These are phyloP conservation scores for Plasmodium cynomolgi DNA, from an alignment of 169 alveolate species.

Conservation along the genomic window DNA sequence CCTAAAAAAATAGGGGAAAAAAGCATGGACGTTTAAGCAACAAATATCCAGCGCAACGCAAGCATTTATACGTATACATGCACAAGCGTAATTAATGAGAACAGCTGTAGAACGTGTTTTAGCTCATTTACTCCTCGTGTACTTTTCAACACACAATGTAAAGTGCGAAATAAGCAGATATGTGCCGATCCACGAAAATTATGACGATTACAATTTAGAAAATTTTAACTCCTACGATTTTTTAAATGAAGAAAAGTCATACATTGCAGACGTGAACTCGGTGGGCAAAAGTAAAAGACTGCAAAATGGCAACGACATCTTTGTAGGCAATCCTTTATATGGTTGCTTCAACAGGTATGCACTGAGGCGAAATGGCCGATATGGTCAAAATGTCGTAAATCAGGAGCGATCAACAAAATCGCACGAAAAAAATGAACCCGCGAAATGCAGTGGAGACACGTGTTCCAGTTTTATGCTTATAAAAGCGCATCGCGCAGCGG, in stretches of 20 bases:
- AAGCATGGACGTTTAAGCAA: slow-evolving; percentile 10
- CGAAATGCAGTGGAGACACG: background rate
- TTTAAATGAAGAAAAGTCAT: slow-evolving; percentile 24
- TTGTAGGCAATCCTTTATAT: slow-evolving; percentile 19
- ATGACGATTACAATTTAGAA: background rate
- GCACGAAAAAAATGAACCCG: background rate
- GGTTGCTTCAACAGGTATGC: background rate
- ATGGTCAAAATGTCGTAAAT: background rate
- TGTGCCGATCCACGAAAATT: background rate
- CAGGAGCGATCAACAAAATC: background rate
- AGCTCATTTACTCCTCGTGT: slow-evolving; percentile 18
- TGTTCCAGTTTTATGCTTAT: slow-evolving; percentile 22
- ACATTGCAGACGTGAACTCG: slow-evolving; percentile 33
- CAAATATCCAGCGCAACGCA: background rate
- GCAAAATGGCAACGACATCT: slow-evolving; percentile 2
- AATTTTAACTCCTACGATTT: slow-evolving; percentile 8
- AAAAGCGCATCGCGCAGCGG: background rate
- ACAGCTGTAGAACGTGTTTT: slow-evolving; percentile 6
- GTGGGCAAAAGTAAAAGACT: background rate
- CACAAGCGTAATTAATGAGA: slow-evolving; percentile 38
- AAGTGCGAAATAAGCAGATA: slow-evolving; percentile 45
- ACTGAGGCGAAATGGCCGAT: background rate
- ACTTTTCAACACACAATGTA: slow-evolving; percentile 17
- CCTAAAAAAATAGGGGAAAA: background rate
- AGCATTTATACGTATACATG: background rate